A percentile compares a stretch with the other conserved stretches of the same genome.
Evolutionary conservation across 23 red algal species (phyloP).

Genomic region (Gracilaria domingensis): DNA sequence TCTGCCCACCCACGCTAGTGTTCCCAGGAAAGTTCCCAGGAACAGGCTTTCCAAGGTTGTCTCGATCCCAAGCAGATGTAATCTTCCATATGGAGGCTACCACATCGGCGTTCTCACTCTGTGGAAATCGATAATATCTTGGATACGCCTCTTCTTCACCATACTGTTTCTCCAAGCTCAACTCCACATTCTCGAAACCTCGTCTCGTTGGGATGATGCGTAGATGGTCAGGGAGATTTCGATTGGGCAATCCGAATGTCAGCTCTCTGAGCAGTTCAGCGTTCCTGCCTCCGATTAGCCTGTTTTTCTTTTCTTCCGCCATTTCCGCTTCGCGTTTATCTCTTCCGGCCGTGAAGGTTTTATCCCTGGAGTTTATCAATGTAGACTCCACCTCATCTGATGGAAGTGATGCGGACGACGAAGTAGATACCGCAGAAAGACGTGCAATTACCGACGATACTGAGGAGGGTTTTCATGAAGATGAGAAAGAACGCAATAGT

Average conservation of each 20-base stretch:
- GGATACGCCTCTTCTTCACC: slow-evolving; percentile 61
- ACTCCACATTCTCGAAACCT: slow-evolving; percentile 53
- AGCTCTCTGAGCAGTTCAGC: not conserved
- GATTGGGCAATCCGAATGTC: slow-evolving; percentile 22
- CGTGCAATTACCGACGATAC: too few species aligned
- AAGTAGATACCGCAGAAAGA: too few species aligned
- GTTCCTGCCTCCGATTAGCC: not conserved
- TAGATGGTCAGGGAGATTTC: slow-evolving; percentile 51
- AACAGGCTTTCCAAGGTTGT: not conserved
- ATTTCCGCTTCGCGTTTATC: not conserved
- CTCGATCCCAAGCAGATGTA: slow-evolving; percentile 52
- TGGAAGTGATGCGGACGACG: too few species aligned
- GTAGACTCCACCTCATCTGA: too few species aligned
- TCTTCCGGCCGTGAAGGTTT: not conserved
- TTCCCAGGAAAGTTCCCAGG: not conserved
- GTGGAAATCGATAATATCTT: slow-evolving; percentile 66
- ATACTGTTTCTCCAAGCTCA: slow-evolving; percentile 59
- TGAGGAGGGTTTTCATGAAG: too few species aligned
- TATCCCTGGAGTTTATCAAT: too few species aligned
- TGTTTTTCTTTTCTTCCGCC: slow-evolving; percentile 23
- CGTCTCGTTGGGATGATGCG: slow-evolving; percentile 55
- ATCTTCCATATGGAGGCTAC: slow-evolving; percentile 78
- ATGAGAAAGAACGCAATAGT: too few species aligned
- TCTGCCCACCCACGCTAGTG: not conserved
- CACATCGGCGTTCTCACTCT: slow-evolving; percentile 36